These are phyloP conservation scores for Debaryomyces udenii DNA, from an alignment of 1,139 yeast species.

Conservation along the genomic window DNA sequence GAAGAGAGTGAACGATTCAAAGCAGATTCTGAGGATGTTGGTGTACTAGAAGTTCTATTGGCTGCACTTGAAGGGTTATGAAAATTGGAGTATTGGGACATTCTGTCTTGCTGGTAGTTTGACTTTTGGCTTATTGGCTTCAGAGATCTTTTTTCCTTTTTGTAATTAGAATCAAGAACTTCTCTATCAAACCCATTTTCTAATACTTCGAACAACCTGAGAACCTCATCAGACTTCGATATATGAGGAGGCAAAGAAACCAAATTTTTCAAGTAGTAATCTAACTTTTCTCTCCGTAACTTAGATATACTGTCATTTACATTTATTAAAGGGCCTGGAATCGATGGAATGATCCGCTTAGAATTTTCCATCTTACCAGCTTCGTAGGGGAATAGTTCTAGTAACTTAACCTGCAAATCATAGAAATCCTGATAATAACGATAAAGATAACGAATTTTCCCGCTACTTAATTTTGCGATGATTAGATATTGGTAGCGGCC, in stretches of 20 bases:
- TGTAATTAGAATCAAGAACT: conserved; percentile 23
- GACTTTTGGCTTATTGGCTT: conserved; percentile 47
- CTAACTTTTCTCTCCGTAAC: conserved; percentile 82
- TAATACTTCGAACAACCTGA: conserved; percentile 67
- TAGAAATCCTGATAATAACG: conserved; percentile 95
- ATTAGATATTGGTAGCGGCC: conserved; percentile 91
- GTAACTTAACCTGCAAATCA: conserved; percentile 82
- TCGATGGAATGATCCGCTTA: conserved; percentile 81
- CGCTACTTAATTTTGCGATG: conserved; percentile 68
- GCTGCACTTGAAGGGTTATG: conserved; percentile 19
- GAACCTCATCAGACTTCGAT: conserved; percentile 69
- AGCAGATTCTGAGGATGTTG: conserved; percentile 32
- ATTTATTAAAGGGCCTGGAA: conserved; percentile 94
- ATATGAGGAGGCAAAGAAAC: conserved; percentile 78
- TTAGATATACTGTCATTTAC: conserved; percentile 88
- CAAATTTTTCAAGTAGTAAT: conserved; percentile 77
- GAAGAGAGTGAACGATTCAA: conserved; percentile 19
- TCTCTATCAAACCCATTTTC: conserved; percentile 64
- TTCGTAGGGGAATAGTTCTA: conserved; percentile 87
- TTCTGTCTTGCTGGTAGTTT: conserved; percentile 46
- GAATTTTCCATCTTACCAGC: conserved; percentile 84
- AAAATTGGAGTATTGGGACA: conserved; percentile 44
- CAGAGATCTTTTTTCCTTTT: conserved; percentile 29
- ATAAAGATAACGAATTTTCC: conserved; percentile 70
- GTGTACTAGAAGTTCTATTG: conserved; percentile 28